Base-by-base conservation (phyloP, 352 stramenopile species). In the Globisporangium cederbergense region DNA sequence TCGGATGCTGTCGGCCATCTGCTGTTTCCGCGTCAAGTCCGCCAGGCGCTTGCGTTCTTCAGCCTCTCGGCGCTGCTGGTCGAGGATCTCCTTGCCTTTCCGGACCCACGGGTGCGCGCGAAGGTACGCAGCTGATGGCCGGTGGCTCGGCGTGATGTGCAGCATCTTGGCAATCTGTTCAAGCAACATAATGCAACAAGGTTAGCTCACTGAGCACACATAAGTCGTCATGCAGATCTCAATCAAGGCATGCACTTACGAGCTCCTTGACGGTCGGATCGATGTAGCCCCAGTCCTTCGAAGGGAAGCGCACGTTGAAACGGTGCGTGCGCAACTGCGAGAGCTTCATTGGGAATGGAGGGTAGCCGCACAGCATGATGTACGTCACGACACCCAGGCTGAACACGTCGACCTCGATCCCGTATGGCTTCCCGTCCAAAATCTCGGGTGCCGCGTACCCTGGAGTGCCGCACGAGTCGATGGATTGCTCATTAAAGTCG, bases 321-420 rank as follows among this genome's bases (percentile, higher is more conserved):
- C 79, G 77, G 62, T 95, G 86, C 8, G 77, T 90, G 16, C 86
- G 86, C 25, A 95, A 64, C 64, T 95, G 86, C 3, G 84, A 79
- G 34, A 95, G 81, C 65, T 93, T 95, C 86, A 95, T 93, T 0
- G 86, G 87, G 67, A 96, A 96, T 36, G 88, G 88, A 0, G 88
- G 87, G 60, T 96, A 96, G 1, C 88, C 88, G 30, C 86, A 94
- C 16, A 96, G 64, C 76, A 95, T 88, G 73, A 95, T 94, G 78
- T 96, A 96, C 32, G 76, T 83, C 7, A 94, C 85, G 36, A 96
- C 86, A 25, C 96, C 96, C 10, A 98, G 76, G 55, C 85, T 97
- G 58, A 93, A 96, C 30, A 96, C 78, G 67, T 96, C 88, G 20
- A 95, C 88, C 65, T 93, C 86, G 28, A 92, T 71, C 1, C 83